These are phyloP conservation scores for Chlorella sp. DNA, from an alignment of 139 green algal species.

Conservation along the genomic window DNA sequence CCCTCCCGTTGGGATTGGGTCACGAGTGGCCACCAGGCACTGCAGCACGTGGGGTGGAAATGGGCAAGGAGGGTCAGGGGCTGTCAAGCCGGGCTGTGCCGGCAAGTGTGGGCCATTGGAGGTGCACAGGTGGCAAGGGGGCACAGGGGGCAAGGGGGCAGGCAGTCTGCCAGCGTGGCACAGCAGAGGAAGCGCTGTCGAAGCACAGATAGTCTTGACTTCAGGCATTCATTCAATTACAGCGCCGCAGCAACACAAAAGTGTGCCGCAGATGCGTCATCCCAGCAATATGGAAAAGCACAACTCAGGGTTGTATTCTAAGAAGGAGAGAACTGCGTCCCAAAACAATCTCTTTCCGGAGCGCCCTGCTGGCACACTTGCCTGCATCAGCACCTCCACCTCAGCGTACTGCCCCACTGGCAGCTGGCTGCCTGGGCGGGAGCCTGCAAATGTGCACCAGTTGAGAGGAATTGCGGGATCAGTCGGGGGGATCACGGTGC, in stretches of 20 bases:
- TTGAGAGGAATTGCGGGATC: neutral
- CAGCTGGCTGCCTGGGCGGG: neutral
- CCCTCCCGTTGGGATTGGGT: slow-evolving; percentile 4
- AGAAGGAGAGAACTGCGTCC: too few species aligned
- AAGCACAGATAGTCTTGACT: too few species aligned
- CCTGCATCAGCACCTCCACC: slow-evolving; percentile 23
- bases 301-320: too few species aligned
- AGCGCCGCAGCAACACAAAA: too few species aligned
- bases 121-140: neutral
- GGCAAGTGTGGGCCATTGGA: neutral
- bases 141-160: neutral
- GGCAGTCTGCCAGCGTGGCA: neutral
- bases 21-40: slow-evolving; percentile 10
- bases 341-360: too few species aligned
- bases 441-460: neutral
- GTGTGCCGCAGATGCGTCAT: too few species aligned
- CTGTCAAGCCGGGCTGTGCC: too few species aligned
- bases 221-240: too few species aligned
- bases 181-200: neutral
- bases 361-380: neutral
- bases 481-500: too few species aligned
- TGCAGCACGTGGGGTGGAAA: neutral
- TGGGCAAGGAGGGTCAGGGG: too few species aligned
- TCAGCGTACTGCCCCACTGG: neutral
- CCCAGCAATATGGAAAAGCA: too few species aligned